Conservation (phyloP, 257 asterid species). For the Nicotiana tabacum region DNA sequence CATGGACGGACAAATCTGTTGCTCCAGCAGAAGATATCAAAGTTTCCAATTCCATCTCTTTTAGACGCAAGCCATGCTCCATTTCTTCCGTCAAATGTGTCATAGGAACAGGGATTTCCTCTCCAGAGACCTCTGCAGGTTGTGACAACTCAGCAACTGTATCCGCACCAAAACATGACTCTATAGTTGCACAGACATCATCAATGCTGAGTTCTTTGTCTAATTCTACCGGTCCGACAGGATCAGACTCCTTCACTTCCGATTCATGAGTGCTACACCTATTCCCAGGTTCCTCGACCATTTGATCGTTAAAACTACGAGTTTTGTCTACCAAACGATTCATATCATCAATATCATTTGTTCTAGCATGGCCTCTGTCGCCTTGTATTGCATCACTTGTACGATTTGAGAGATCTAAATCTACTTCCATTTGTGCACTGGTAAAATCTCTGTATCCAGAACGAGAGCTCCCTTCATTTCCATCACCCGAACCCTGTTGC, state of each 20-base stretch:
- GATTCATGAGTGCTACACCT: conserved; percentile 10
- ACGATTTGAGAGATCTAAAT: conserved; percentile 14
- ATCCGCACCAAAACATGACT: conserved; percentile 40
- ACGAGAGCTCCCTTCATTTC: conserved; percentile 16
- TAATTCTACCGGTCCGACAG: conserved; percentile 19
- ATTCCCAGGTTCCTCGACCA: conserved; percentile 22
- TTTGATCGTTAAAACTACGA: conserved; percentile 18
- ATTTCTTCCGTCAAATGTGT: conserved; percentile 26
- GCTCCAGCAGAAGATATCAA: conserved; percentile 38
- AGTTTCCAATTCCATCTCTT: conserved; percentile 70
- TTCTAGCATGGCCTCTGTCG: conserved; percentile 19
- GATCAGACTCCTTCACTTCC: conserved; percentile 30
- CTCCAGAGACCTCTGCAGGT: conserved; percentile 22
- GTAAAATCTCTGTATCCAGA: conserved; percentile 12
- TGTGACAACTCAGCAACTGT: conserved; percentile 30
- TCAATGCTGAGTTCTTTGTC: conserved; percentile 22
- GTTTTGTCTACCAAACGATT: conserved; percentile 27
- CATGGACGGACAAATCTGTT: conserved; percentile 26
- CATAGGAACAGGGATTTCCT: conserved; percentile 20
- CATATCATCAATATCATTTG: conserved; percentile 12
- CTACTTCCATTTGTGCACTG: conserved; percentile 16
- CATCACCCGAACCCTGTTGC: conserved; percentile 20
- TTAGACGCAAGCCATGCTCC: conserved; percentile 52
- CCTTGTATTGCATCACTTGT: conserved; percentile 13
- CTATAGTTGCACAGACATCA: conserved; percentile 41